Percentiles rank a stretch among this genome's conserved stretches.
These are phyloP conservation scores for Imleria badia DNA, from an alignment of 768 basidiomycete genomes.

Conservation along the genomic window DNA sequence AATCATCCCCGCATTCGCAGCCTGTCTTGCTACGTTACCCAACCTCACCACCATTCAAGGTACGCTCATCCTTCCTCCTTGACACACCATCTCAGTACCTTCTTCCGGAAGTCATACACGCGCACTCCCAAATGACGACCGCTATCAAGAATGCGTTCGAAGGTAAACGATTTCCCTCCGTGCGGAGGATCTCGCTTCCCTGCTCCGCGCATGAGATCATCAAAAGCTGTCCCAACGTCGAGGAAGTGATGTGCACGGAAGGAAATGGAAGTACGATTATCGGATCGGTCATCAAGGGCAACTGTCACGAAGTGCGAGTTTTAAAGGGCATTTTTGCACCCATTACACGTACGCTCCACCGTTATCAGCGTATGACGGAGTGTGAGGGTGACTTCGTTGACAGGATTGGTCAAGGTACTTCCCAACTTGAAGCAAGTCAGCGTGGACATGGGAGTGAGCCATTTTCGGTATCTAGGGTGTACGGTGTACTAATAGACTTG, in stretches of 20 bases:
- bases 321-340: not conserved
- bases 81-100: not conserved
- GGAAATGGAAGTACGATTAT: conserved; percentile 2
- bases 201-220: conserved; percentile 6
- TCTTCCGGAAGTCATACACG: conserved; percentile 1
- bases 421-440: conserved; percentile 2
- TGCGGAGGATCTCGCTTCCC: conserved; percentile 6
- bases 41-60: conserved; percentile 9
- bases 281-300: conserved; percentile 5
- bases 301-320: not conserved
- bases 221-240: conserved; percentile 10
- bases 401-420: conserved; percentile 2
- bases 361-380: conserved; percentile 1
- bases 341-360: not conserved
- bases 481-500: not conserved
- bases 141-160: conserved; percentile 7
- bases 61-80: not conserved
- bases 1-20: conserved; percentile 2
- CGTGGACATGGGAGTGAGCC: not conserved
- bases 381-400: not conserved
- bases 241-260: conserved; percentile 6
- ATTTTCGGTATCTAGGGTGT: not conserved
- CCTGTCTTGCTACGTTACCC: not conserved
- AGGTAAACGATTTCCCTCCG: conserved; percentile 4
- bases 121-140: not conserved